Percentiles rank a stretch among this genome's conserved stretches.
Conservation (phyloP, 2,329 filamentous ascomycete species). For the Penicillium sp. region DNA sequence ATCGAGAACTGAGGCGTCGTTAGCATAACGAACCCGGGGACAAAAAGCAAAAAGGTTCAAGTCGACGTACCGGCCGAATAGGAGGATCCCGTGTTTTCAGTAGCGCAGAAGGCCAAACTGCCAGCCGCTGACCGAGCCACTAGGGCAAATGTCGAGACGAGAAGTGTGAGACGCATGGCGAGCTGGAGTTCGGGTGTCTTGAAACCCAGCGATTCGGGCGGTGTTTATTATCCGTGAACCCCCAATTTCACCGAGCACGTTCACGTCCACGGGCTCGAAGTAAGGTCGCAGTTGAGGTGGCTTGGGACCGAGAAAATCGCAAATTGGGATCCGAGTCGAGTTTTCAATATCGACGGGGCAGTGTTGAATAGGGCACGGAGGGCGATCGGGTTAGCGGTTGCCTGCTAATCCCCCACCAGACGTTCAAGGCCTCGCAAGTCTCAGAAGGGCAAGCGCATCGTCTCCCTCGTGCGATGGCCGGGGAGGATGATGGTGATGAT, state of each 20-base stretch:
- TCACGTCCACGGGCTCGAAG: background rate
- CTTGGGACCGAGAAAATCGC: background rate
- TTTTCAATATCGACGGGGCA: background rate
- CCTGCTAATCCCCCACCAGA: constrained; percentile 14
- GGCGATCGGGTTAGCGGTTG: background rate
- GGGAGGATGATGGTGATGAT: background rate
- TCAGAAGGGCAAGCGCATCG: constrained; percentile 9
- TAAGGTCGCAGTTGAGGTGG: background rate
- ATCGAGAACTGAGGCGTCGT: constrained; percentile 30
- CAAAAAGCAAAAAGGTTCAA: background rate
- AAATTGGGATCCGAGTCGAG: background rate
- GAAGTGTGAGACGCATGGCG: constrained; percentile 23
- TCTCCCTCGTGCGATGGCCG: constrained; percentile 7
- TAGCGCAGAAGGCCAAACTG: constrained; percentile 43
- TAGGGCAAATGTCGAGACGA: constrained; percentile 24
- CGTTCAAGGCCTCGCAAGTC: constrained; percentile 3
- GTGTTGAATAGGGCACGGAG: background rate
- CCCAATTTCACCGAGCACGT: background rate
- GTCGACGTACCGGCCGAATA: constrained; percentile 36
- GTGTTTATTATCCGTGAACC: background rate
- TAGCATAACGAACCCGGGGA: constrained; percentile 8
- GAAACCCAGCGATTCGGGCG: background rate
- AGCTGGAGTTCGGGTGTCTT: background rate
- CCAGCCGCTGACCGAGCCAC: constrained; percentile 25
- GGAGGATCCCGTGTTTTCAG: constrained; percentile 44